Evolutionary conservation across 176 grass and related monocot species (phyloP).

Genomic region (Calamus simplicifolius): DNA sequence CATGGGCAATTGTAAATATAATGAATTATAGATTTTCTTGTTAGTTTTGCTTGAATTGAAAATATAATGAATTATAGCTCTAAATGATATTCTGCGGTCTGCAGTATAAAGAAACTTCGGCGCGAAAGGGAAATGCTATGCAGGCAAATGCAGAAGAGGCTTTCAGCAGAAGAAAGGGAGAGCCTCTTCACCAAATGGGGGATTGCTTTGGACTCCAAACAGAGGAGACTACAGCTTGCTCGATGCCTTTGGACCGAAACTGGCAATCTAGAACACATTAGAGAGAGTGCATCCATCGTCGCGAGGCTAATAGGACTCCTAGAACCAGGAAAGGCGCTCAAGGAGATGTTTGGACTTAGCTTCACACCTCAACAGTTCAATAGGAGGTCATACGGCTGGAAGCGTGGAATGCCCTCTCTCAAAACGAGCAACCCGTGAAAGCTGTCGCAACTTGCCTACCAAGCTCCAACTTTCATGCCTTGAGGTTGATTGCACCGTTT

Average conservation of each 20-base stretch:
- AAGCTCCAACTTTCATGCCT: too few species aligned
- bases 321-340: slow-evolving; percentile 66
- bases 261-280: slow-evolving; percentile 68
- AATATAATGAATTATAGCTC: too few species aligned
- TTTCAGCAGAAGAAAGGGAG: slow-evolving; percentile 59
- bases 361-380: slow-evolving; percentile 63
- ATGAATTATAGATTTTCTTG: too few species aligned
- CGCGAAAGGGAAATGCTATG: slow-evolving; percentile 87
- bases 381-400: slow-evolving; percentile 56
- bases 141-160: slow-evolving; percentile 69
- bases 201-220: slow-evolving; percentile 62
- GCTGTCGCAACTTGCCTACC: too few species aligned
- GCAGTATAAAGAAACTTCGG: slow-evolving; percentile 64
- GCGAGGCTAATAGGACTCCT: slow-evolving; percentile 75
- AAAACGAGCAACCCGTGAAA: slow-evolving; percentile 1
- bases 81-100: background rate
- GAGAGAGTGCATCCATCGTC: slow-evolving; percentile 76
- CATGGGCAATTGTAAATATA: too few species aligned
- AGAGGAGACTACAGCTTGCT: slow-evolving; percentile 63
- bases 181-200: slow-evolving; percentile 91
- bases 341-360: slow-evolving; percentile 97
- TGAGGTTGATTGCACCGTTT: too few species aligned
- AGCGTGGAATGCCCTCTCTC: slow-evolving; percentile 44
- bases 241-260: slow-evolving; percentile 65
- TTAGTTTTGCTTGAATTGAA: too few species aligned